Base-by-base conservation (phyloP, 2,329 filamentous ascomycete species). In the Xylaria sp. region DNA sequence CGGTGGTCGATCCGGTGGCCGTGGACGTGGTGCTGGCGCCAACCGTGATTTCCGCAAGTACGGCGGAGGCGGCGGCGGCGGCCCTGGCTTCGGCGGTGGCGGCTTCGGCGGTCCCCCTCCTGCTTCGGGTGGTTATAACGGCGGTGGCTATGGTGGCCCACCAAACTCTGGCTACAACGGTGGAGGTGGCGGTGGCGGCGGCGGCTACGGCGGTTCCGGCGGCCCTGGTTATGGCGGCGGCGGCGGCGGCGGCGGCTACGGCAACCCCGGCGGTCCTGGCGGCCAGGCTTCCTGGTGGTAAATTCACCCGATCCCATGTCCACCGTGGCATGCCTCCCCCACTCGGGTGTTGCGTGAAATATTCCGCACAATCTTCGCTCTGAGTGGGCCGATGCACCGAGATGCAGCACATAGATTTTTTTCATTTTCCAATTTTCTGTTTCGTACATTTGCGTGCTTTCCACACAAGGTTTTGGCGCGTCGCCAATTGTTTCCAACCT, bases 31-130 rank as follows among this genome's bases (percentile, higher is more conserved):
- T 74, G 84, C 86, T 75, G 82, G 81, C 77, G 85, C 91, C 76
- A 97, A 90, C 81, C 94, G 94, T 79, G 96, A 98, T 81, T 93
- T 96, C 86, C 93, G 96, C 83, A 94, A 94, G 81, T 89, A 88
- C 66, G 80, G 80, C 67, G 81, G 81, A 67, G 72, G 80, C 70
- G 79, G 79, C 67, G 80, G 82, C 45, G 80, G 80, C 48, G 77
- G 82, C 76, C 82, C 83, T 69, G 85, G 84, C 57, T 78, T 79
- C 62, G 81, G 81, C 41, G 68, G 66, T 13, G 61, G 66, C 8
- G 61, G 61, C 12, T 63, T 63, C 18, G 64, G 64, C n/a, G 64
- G 64, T 15, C 64, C 63, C 15, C 63, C 63, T 20, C 64, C 64
- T 39, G 34, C 58, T 10, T 62, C 64, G 10, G 90, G 79, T 48